Base-by-base conservation (phyloP, 805 yeast genomes). In the Brettanomyces naardenensis region DNA sequence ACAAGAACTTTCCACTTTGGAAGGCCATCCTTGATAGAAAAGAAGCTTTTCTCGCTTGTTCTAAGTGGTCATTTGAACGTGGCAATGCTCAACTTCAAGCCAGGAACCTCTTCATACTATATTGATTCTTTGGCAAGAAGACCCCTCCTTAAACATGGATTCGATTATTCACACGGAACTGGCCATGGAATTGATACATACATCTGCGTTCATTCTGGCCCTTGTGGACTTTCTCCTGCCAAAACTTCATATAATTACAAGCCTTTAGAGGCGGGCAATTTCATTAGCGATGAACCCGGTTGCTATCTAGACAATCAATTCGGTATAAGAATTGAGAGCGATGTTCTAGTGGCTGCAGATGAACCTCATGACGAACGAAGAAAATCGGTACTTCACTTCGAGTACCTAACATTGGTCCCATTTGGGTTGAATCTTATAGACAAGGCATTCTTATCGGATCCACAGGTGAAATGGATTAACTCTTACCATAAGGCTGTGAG, bases 181-280 rank as follows among this genome's bases (percentile, higher is more conserved):
- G 96, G 97, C 2, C 98, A 92, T 59, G 98, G 98, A 4, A 83
- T 92, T n/a, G 97, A 96, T 2, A 71, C 89, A 17, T 90, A 71
- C 55, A 75, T 94, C 33, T 81, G 82, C 56, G 97, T 92, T 14
- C 98, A 92, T 57, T 96, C 94, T 53, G 92, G 94, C 0, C 97
- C 97, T 1, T 71, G 90, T 39, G 95, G 89, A 13, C 77, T 92
- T 42, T 85, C 82, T 41, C 59, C 61, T 10, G 28, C 38, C 4
- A 39, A 48, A 31, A 54, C 61, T 2, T 46, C 49, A 11, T 58
- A 58, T 44, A 54, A 65, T 58, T 53, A 66, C 69, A 50, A 69
- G 31, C 77, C 87, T 5, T 57, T 73, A 34, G 60, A 68, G 38
- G 66, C 66, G 11, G 97, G 97, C 4, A 85, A 80, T 48, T 71